Conservation (phyloP, 176 grass and related monocot species). For the barley (Hordeum vulgare) region MorexV3_pseudomolecules_assembly NC_058521.1:570191760-570192259, state of each 20-base stretch:
- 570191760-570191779: conserved; percentile 96
- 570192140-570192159: conserved; percentile 41
- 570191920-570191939: conserved; percentile 82
- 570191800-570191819: conserved; percentile 38
- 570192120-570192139: conserved; percentile 26
- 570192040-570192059: conserved; percentile 35
- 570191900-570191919: conserved; percentile 88
- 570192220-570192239: conserved; percentile 40
- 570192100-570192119: conserved; percentile 41
- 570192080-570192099: conserved; percentile 32
- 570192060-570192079: conserved; percentile 21
- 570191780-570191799: conserved; percentile 83
- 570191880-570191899: conserved; percentile 61
- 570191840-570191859: conserved; percentile 66
- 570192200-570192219: not conserved
- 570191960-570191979: conserved; percentile 93
- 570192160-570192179: not conserved
- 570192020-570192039: conserved; percentile 34
- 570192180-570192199: not conserved
- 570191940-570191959: conserved; percentile 87
- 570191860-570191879: conserved; percentile 70
- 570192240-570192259: conserved; percentile 37
- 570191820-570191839: conserved; percentile 66
- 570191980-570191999: conserved; percentile 69
- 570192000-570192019: conserved; percentile 76